Conservation (phyloP, 495 filamentous ascomycete genomes). For the Tetracladium setigerum region DNA sequence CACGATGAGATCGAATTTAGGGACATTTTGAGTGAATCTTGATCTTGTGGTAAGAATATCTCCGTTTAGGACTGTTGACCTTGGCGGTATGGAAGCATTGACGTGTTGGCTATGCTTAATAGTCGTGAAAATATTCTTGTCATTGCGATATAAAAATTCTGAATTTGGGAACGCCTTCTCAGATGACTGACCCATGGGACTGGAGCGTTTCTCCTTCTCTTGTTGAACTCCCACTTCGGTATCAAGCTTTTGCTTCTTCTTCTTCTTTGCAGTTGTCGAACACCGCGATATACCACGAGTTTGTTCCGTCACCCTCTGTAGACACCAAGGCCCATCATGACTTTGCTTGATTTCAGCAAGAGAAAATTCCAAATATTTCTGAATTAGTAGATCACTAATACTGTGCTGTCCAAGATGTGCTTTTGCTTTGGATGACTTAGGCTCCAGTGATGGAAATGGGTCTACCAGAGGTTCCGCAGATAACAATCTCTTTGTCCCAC, state of each 20-base stretch:
- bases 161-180: no score
- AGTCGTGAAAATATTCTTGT: no score
- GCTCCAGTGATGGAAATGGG: conserved; percentile 18
- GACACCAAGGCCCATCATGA: conserved; percentile 37
- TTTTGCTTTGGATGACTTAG: conserved; percentile 19
- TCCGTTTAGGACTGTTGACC: conserved; percentile 30
- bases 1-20: conserved; percentile 68
- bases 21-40: conserved; percentile 26
- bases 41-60: conserved; percentile 28
- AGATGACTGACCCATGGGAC: no score
- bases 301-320: conserved; percentile 25
- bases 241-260: background rate
- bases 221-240: no score
- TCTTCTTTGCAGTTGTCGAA: conserved; percentile 6
- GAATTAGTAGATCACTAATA: conserved; percentile 13
- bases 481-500: background rate
- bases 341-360: conserved; percentile 26
- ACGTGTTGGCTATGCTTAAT: background rate
- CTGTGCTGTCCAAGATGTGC: background rate
- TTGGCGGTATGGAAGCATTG: conserved; percentile 8
- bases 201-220: no score
- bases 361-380: conserved; percentile 22
- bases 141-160: no score
- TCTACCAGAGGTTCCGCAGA: conserved; percentile 9
- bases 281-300: background rate